phyloP scores from a whole-genome alignment of 306 rosid species.

The Boehmeria nivea region DNA sequence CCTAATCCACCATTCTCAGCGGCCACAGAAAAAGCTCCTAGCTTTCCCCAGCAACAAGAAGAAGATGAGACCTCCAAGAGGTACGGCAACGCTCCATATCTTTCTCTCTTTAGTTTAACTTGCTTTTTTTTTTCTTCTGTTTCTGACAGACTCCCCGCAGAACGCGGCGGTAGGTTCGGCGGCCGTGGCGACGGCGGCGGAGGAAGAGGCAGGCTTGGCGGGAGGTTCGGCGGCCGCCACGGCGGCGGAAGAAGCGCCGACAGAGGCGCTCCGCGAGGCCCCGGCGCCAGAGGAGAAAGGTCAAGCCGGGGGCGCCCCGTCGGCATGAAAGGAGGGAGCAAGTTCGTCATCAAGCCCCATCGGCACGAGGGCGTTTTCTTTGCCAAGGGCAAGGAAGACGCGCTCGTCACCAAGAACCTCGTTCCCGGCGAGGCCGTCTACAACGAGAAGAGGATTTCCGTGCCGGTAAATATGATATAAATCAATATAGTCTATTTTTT shows the following conservation, averaged over 20 bases:
- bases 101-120: neutral
- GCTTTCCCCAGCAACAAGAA: neutral
- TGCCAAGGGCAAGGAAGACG: slow-evolving; percentile 88
- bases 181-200: slow-evolving; percentile 38
- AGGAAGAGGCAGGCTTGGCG: too few relatives aligned
- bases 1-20: neutral
- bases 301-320: too few relatives aligned
- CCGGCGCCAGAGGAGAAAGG: too few relatives aligned
- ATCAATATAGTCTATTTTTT: neutral
- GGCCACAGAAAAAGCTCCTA: slow-evolving; percentile 2
- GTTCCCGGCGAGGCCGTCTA: slow-evolving; percentile 92
- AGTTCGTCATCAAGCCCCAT: slow-evolving; percentile 44
- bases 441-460: slow-evolving; percentile 74
- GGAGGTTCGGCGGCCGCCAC: slow-evolving; percentile 21
- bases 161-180: slow-evolving; percentile 35
- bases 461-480: slow-evolving; percentile 69
- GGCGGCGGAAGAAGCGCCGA: slow-evolving; percentile 28
- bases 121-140: neutral
- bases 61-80: slow-evolving; percentile 31
- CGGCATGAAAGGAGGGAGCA: slow-evolving; percentile 53
- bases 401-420: slow-evolving; percentile 81
- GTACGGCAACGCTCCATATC: neutral
- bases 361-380: slow-evolving; percentile 83
- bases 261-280: slow-evolving; percentile 29
- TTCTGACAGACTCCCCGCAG: slow-evolving; percentile 13